Evolutionary conservation across 2,329 filamentous ascomycete genomes (phyloP), one percentile per base, ranked within the genome.

Genomic region (Ophiostoma fasciatum): DNA sequence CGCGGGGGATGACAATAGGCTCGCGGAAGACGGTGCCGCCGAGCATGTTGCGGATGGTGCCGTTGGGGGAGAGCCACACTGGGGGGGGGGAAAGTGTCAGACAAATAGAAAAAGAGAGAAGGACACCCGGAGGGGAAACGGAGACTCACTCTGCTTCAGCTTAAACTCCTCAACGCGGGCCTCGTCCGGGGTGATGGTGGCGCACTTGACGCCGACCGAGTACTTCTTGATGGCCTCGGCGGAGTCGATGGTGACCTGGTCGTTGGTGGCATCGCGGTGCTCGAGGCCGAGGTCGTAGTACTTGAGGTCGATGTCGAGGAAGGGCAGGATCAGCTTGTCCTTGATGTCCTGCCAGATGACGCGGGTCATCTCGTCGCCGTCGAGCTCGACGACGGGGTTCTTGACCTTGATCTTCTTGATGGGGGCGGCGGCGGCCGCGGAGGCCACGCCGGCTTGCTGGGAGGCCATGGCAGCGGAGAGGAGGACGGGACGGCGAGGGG

Each of bases 291-390:
- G 63, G 56, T 94, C 85, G 62, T 93, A 94, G 74, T 94, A 94
- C 71, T 98, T 96, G 55, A 98, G 77, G 62, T 96, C 88, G 59
- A 98, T 76, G 60, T 94, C 87, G 49, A 98, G 79, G 66, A 90
- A 94, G 38, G 87, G 87, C 64, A 79, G 71, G 63, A 94, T 94
- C 68, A 94, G 88, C 72, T 92, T 94, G 66, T 96, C 82, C 74
- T 94, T 94, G 74, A 98, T 98, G 61, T 82, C 78, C 68, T 94
- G 70, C 90, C 90, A 98, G 68, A 98, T 98, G 59, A 98, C 87
- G 53, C 90, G 74, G 51, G 90, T 98, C 90, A 96, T 96, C 78
- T 85, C 75, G 51, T 80, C 75, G 54, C 88, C 88, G 59, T 96
- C 88, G 52, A 96, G 74, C 68, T 96, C 90, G 60, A 98, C 90